Percentiles rank a stretch among this genome's conserved stretches.
Conservation (phyloP, 73 alveolate genomes). For the Paramecium sexaurelia region DNA sequence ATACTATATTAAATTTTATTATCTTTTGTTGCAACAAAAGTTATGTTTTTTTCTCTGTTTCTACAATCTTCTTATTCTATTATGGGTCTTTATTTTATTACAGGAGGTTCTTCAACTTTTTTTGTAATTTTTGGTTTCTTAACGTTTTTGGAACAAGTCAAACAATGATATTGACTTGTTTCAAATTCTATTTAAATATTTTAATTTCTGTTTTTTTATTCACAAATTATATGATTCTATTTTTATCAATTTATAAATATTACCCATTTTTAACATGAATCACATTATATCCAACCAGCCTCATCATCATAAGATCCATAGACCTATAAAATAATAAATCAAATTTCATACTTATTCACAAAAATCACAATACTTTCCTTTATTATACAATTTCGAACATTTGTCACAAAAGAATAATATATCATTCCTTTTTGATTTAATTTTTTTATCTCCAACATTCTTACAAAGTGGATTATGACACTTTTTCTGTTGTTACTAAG, state of each 20-base stretch:
- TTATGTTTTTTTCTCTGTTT: slow-evolving; percentile 32
- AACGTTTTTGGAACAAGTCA: not conserved
- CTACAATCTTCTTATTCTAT: slow-evolving; percentile 8
- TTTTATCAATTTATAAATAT: not conserved
- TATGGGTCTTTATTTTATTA: not conserved
- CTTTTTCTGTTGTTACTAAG: not conserved
- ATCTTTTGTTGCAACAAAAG: slow-evolving; percentile 48
- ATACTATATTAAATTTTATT: slow-evolving; percentile 45
- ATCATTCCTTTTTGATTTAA: slow-evolving; percentile 8
- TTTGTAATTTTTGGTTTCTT: not conserved
- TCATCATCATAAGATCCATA: slow-evolving; percentile 58
- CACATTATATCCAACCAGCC: slow-evolving; percentile 40
- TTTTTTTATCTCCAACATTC: slow-evolving; percentile 5
- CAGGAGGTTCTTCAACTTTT: slow-evolving; percentile 12
- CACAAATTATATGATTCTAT: slow-evolving; percentile 35
- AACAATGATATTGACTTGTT: slow-evolving; percentile 6
- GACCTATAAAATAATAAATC: not conserved
- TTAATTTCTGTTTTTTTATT: slow-evolving; percentile 19
- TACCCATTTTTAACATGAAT: slow-evolving; percentile 53
- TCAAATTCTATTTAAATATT: slow-evolving; percentile 31
- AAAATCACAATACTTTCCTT: slow-evolving; percentile 50
- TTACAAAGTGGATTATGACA: not conserved
- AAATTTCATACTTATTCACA: not conserved
- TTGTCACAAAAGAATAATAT: slow-evolving; percentile 18
- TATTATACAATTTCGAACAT: slow-evolving; percentile 38